A percentile compares a stretch with the other conserved stretches of the same genome.
phyloP scores from a whole-genome alignment of 2,329 filamentous ascomycete genomes.

The Plenodomus biglobosus region DNA sequence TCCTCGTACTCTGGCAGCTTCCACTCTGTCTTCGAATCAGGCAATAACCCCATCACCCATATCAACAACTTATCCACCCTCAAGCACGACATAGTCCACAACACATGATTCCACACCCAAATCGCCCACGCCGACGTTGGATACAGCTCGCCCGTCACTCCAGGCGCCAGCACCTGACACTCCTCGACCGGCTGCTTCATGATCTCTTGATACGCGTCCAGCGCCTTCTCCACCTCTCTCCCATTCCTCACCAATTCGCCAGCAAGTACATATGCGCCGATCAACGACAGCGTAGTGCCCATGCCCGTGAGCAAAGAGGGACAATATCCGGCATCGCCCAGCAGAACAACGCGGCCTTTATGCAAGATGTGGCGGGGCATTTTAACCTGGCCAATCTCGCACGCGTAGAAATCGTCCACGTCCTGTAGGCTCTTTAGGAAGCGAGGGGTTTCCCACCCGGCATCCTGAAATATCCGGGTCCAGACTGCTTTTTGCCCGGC shows the following conservation, averaged over 20 bases:
- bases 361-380: constrained; percentile 44
- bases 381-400: constrained; percentile 50
- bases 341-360: constrained; percentile 51
- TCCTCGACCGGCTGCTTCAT: constrained; percentile 22
- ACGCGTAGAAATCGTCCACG: constrained; percentile 51
- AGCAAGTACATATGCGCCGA: constrained; percentile 45
- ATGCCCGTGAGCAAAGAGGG: constrained; percentile 25
- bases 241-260: constrained; percentile 31
- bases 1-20: constrained; percentile 42
- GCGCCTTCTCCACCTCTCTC: constrained; percentile 16
- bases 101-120: constrained; percentile 32
- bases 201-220: constrained; percentile 25
- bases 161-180: constrained; percentile 16
- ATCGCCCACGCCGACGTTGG: constrained; percentile 39
- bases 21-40: constrained; percentile 42
- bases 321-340: constrained; percentile 56
- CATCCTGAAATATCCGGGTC: constrained; percentile 35
- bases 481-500: constrained; percentile 47
- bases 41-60: constrained; percentile 30
- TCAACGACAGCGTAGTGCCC: constrained; percentile 37
- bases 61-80: constrained; percentile 37
- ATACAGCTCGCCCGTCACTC: constrained; percentile 11
- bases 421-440: constrained; percentile 47
- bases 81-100: constrained; percentile 37
- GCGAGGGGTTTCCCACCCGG: constrained; percentile 49